Percentiles rank a stretch among this genome's conserved stretches.
Conservation (phyloP, 2,329 filamentous ascomycete species). For the Phaeosphaeriaceae sp. region DNA sequence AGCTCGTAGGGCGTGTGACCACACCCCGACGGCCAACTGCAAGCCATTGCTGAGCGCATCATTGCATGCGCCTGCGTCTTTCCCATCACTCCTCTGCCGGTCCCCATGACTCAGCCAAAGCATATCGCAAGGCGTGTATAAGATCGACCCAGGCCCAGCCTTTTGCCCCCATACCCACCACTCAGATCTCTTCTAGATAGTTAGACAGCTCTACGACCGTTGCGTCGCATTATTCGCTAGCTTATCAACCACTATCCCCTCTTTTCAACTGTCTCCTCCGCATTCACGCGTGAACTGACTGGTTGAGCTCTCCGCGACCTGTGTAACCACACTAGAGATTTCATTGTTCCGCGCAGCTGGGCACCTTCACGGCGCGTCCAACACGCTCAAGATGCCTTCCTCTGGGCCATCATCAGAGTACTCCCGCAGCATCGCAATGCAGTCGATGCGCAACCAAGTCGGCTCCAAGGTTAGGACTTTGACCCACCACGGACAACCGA, state of each 20-base stretch:
- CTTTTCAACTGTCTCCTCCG: slow-evolving; percentile 23
- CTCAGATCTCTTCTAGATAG: slow-evolving; percentile 10
- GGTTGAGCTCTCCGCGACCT: slow-evolving; percentile 10
- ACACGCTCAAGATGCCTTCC: slow-evolving; percentile 27
- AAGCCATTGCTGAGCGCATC: neutral
- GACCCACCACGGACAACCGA: slow-evolving; percentile 45
- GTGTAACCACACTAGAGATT: slow-evolving; percentile 7
- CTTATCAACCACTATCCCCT: slow-evolving; percentile 4
- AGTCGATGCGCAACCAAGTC: slow-evolving; percentile 41
- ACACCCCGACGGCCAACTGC: neutral
- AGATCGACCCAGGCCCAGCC: slow-evolving; percentile 15
- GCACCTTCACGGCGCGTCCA: slow-evolving; percentile 16
- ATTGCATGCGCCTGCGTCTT: slow-evolving; percentile 7
- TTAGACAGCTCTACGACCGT: slow-evolving; percentile 9
- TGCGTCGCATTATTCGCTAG: slow-evolving; percentile 5
- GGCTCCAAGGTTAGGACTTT: slow-evolving; percentile 44
- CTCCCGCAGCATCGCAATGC: slow-evolving; percentile 36
- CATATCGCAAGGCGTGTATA: slow-evolving; percentile 20
- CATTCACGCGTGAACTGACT: slow-evolving; percentile 23
- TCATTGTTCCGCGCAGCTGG: slow-evolving; percentile 16
- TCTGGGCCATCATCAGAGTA: slow-evolving; percentile 24
- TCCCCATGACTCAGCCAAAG: slow-evolving; percentile 30
- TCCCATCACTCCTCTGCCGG: slow-evolving; percentile 11
- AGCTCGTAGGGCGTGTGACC: slow-evolving; percentile 8
- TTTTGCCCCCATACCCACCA: neutral